These are phyloP conservation scores for Guyanaporus albipodus DNA, from an alignment of 768 basidiomycete species.

Conservation along the genomic window DNA sequence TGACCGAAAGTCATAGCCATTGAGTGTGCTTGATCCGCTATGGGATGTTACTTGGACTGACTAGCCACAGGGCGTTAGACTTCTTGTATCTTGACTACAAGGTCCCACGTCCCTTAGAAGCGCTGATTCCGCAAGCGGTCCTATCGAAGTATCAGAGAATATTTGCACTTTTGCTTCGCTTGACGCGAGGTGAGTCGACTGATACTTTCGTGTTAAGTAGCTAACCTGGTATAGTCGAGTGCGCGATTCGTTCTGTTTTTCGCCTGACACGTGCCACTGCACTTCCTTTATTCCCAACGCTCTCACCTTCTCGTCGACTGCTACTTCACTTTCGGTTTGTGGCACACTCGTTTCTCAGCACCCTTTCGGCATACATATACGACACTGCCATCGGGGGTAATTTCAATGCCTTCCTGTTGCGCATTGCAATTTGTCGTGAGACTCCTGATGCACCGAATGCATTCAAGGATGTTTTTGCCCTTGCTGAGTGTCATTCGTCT, in stretches of 20 bases:
- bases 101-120: conserved; percentile 73
- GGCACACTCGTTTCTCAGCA: conserved; percentile 64
- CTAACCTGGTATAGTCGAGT: conserved; percentile 49
- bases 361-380: conserved; percentile 68
- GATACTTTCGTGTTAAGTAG: neutral
- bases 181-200: conserved; percentile 62
- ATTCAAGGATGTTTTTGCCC: conserved; percentile 72
- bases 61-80: conserved; percentile 64
- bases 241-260: conserved; percentile 60
- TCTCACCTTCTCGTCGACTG: conserved; percentile 46
- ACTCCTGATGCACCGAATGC: conserved; percentile 13
- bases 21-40: conserved; percentile 13
- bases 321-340: conserved; percentile 71
- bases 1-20: conserved; percentile 19
- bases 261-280: conserved; percentile 50
- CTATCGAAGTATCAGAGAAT: conserved; percentile 85
- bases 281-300: conserved; percentile 55
- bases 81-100: conserved; percentile 90
- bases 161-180: conserved; percentile 73
- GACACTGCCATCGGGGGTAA: conserved; percentile 80
- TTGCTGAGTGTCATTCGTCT: conserved; percentile 61
- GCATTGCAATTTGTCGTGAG: conserved; percentile 30
- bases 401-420: conserved; percentile 63
- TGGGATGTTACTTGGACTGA: neutral
- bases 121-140: conserved; percentile 65